These are phyloP conservation scores for Lineolata rhizophorae DNA, from an alignment of 495 filamentous ascomycete species.

Conservation along the genomic window DNA sequence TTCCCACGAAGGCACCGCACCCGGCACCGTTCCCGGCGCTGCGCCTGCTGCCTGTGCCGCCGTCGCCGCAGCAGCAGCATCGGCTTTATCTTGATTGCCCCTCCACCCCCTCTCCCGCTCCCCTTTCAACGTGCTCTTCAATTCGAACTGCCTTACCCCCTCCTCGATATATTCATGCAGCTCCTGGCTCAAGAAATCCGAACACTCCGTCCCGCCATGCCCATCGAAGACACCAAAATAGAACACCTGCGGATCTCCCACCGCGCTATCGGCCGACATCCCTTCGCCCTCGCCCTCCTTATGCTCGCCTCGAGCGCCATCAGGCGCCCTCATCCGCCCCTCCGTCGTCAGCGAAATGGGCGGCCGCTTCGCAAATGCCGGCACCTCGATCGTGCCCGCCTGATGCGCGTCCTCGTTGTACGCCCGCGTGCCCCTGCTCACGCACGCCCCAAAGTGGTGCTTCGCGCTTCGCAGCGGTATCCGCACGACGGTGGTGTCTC, in stretches of 20 bases:
- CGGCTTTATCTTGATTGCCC: slow-evolving; percentile 5
- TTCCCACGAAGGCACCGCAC: too few species aligned
- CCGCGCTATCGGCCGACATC: slow-evolving; percentile 46
- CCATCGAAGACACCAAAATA: slow-evolving; percentile 96
- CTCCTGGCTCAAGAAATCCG: slow-evolving; percentile 59
- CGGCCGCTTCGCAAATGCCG: slow-evolving; percentile 68
- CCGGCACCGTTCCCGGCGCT: too few species aligned
- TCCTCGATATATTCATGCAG: slow-evolving; percentile 81
- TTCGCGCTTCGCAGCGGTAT: slow-evolving; percentile 86
- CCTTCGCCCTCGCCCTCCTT: slow-evolving; percentile 23
- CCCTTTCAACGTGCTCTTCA: slow-evolving; percentile 43
- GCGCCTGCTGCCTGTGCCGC: too few species aligned
- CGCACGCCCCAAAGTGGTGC: slow-evolving; percentile 72
- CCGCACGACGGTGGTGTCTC: slow-evolving; percentile 91
- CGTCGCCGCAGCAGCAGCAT: slow-evolving; percentile 11
- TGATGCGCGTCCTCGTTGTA: slow-evolving; percentile 92
- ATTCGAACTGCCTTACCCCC: slow-evolving; percentile 45
- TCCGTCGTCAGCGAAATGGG: slow-evolving; percentile 51
- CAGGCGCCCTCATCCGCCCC: too few species aligned
- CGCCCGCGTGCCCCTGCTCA: slow-evolving; percentile 57
- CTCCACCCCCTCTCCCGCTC: slow-evolving; percentile 4
- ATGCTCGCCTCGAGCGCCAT: slow-evolving; percentile 12
- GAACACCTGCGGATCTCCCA: slow-evolving; percentile 84
- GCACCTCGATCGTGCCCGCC: slow-evolving; percentile 79
- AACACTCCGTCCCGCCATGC: slow-evolving; percentile 81